A percentile compares a stretch with the other conserved stretches of the same genome.
Conservation (phyloP, 2,329 filamentous ascomycete genomes). For the Colletotrichum incanum region DNA sequence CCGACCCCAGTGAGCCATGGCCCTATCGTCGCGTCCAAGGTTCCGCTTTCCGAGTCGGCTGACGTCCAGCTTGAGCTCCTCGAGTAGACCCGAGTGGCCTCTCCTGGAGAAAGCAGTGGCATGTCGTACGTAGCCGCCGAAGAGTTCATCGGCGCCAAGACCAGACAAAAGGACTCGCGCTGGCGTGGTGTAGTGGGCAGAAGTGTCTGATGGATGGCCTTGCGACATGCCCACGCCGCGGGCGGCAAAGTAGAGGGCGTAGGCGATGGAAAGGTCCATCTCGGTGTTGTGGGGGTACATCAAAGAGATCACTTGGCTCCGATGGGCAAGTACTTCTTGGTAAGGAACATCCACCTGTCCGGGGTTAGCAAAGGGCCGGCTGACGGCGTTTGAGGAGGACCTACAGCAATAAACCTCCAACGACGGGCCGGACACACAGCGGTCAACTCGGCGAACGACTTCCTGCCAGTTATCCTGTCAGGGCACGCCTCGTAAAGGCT, state of each 20-base stretch:
- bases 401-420: constrained; percentile 87
- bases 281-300: constrained; percentile 97
- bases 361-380: background rate
- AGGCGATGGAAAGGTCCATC: constrained; percentile 97
- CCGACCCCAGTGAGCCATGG: constrained; percentile 89
- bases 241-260: constrained; percentile 94
- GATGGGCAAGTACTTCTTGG: constrained; percentile 78
- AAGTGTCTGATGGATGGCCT: constrained; percentile 47
- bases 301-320: constrained; percentile 78
- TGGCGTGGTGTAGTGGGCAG: constrained; percentile 72
- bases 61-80: constrained; percentile 90
- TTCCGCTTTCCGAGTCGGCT: constrained; percentile 92
- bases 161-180: constrained; percentile 92
- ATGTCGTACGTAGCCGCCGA: constrained; percentile 93
- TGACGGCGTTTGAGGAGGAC: constrained; percentile 46
- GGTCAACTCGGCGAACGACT: constrained; percentile 83
- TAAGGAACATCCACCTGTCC: constrained; percentile 85
- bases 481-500: constrained; percentile 86
- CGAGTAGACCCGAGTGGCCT: constrained; percentile 80
- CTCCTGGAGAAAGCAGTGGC: constrained; percentile 79
- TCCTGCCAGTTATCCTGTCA: constrained; percentile 88
- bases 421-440: constrained; percentile 76
- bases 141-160: constrained; percentile 95
- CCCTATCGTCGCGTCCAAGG: constrained; percentile 91
- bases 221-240: constrained; percentile 75